phyloP scores from a whole-genome alignment of 805 yeast genomes.

The Metahyphopichia silvanorum region DNA sequence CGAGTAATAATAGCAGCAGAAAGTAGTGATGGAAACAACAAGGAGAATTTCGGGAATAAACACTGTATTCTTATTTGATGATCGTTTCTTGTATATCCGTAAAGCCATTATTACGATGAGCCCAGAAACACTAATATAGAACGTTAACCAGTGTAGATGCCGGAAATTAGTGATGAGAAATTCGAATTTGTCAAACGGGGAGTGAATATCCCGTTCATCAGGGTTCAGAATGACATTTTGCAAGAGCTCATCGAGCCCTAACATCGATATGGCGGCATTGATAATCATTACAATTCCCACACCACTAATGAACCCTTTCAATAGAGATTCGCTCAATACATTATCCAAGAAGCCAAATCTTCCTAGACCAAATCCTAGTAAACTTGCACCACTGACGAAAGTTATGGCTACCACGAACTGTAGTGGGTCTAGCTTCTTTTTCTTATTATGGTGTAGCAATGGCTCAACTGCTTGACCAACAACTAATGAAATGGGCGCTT shows the following conservation, averaged over 20 bases:
- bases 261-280: conserved; percentile 67
- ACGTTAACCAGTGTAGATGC: conserved; percentile 56
- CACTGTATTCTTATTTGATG: conserved; percentile 32
- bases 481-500: conserved; percentile 42
- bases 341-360: conserved; percentile 71
- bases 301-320: conserved; percentile 43
- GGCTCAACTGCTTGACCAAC: conserved; percentile 49
- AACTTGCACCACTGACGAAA: conserved; percentile 68
- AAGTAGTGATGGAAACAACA: conserved; percentile 62
- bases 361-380: conserved; percentile 73
- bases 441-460: conserved; percentile 30
- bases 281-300: conserved; percentile 44
- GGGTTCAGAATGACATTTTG: conserved; percentile 35
- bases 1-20: conserved; percentile 44
- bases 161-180: conserved; percentile 51
- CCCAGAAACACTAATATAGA: conserved; percentile 54
- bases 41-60: conserved; percentile 84
- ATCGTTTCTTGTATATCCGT: conserved; percentile 36
- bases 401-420: conserved; percentile 68
- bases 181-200: conserved; percentile 66
- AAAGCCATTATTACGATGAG: conserved; percentile 46
- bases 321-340: conserved; percentile 35
- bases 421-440: conserved; percentile 32
- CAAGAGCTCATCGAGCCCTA: conserved; percentile 57
- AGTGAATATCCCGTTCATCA: conserved; percentile 35